phyloP scores from a whole-genome alignment of 345 rosid genomes.

The Noccaea caerulescens region DNA sequence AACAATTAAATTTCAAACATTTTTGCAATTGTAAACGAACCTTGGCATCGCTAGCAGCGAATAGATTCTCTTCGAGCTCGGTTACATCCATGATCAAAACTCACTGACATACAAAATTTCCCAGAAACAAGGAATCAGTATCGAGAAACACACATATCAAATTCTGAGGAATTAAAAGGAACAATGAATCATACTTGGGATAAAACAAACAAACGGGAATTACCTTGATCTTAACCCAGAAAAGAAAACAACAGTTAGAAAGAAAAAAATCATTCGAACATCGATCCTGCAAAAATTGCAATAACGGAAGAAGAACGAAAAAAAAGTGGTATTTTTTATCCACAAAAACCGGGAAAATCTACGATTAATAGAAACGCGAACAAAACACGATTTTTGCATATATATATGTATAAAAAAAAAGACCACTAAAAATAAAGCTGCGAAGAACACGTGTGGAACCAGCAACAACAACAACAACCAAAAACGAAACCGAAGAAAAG shows the following conservation, averaged over 20 bases:
- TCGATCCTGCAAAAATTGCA: constrained; percentile 28
- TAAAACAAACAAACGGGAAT: constrained; percentile 35
- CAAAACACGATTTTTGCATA: neutral
- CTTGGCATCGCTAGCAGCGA: constrained; percentile 97
- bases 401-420: neutral
- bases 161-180: neutral
- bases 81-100: constrained; percentile 68
- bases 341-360: constrained; percentile 37
- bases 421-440: constrained; percentile 35
- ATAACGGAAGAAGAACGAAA: constrained; percentile 20
- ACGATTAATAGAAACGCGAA: constrained; percentile 43
- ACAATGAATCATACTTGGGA: neutral
- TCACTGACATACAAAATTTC: constrained; percentile 36
- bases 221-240: constrained; percentile 52
- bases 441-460: constrained; percentile 44
- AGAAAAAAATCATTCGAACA: constrained; percentile 24
- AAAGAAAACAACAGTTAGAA: neutral
- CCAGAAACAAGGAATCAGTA: constrained; percentile 25
- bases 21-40: constrained; percentile 46
- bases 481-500: constrained; percentile 24
- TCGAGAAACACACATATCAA: neutral
- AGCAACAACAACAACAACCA: constrained; percentile 35
- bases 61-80: constrained; percentile 91
- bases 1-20: neutral
- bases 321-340: neutral